A percentile compares a stretch with the other conserved stretches of the same genome.
phyloP scores from a whole-genome alignment of 2,329 filamentous ascomycete species.

The Seiridium cupressi region DNA sequence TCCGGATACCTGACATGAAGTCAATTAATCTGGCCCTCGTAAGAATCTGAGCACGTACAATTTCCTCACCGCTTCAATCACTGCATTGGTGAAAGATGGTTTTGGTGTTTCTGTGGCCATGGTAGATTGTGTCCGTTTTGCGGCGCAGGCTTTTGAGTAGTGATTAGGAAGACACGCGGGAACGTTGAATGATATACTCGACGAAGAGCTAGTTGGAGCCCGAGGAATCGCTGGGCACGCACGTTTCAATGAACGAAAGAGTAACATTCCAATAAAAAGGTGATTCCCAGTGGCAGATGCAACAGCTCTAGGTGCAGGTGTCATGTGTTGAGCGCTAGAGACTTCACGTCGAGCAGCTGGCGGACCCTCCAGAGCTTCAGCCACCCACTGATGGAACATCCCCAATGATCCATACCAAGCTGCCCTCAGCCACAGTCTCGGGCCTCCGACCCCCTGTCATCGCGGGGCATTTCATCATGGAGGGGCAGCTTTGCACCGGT shows the following conservation, averaged over 20 bases:
- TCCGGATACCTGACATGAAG: conserved; percentile 73
- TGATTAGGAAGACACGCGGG: neutral
- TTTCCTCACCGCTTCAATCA: conserved; percentile 76
- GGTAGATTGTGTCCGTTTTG: conserved; percentile 7
- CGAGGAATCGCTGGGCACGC: neutral
- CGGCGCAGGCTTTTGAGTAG: too few relatives aligned
- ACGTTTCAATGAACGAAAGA: neutral
- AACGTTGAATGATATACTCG: neutral
- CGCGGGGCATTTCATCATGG: conserved; percentile 1
- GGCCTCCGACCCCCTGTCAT: neutral
- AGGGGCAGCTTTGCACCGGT: neutral
- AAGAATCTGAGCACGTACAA: conserved; percentile 54
- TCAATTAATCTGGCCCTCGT: too few relatives aligned
- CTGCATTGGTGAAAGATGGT: conserved; percentile 48
- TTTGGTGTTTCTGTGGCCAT: conserved; percentile 16
- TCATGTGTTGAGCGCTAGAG: neutral
- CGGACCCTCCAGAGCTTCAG: neutral
- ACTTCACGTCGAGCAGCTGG: too few relatives aligned
- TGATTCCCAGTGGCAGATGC: neutral
- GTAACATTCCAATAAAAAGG: neutral
- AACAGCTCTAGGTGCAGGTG: neutral
- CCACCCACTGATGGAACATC: neutral
- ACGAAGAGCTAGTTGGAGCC: neutral
- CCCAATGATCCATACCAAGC: neutral
- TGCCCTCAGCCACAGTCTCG: neutral